phyloP scores from a whole-genome alignment of 306 rosid species.

The Malus fusca region DNA sequence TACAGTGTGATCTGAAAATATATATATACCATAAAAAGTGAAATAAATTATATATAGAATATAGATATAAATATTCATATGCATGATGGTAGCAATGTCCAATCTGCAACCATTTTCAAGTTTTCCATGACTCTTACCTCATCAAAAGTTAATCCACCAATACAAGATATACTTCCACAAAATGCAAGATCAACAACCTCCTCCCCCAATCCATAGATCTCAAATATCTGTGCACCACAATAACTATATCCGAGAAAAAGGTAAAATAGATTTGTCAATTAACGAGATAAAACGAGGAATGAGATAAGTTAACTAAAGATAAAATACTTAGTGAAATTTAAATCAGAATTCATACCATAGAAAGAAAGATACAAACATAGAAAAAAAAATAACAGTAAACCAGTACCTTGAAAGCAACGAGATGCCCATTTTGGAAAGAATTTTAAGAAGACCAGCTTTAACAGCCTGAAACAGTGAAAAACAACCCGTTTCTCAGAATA shows the following conservation, averaged over 20 bases:
- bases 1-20: neutral
- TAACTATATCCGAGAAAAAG: conserved; percentile 50
- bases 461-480: conserved; percentile 60
- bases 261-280: conserved; percentile 20
- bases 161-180: conserved; percentile 79
- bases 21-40: neutral
- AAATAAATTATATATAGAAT: neutral
- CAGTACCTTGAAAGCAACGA: conserved; percentile 88
- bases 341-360: neutral
- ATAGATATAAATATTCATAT: neutral
- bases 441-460: conserved; percentile 88
- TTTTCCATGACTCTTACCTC: conserved; percentile 53
- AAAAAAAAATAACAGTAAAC: neutral
- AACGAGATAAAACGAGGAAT: neutral
- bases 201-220: conserved; percentile 86
- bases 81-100: neutral
- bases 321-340: neutral
- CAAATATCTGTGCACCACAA: conserved; percentile 98
- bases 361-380: neutral
- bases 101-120: neutral
- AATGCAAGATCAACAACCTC: conserved; percentile 88
- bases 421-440: conserved; percentile 96
- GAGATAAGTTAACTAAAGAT: neutral
- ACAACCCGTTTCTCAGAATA: conserved; percentile 13
- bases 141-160: conserved; percentile 95